A percentile compares a stretch with the other conserved stretches of the same genome.
Evolutionary conservation across 192 early-diverging fungal genomes (phyloP).

Genomic region (Gonapodya prolifera): DNA sequence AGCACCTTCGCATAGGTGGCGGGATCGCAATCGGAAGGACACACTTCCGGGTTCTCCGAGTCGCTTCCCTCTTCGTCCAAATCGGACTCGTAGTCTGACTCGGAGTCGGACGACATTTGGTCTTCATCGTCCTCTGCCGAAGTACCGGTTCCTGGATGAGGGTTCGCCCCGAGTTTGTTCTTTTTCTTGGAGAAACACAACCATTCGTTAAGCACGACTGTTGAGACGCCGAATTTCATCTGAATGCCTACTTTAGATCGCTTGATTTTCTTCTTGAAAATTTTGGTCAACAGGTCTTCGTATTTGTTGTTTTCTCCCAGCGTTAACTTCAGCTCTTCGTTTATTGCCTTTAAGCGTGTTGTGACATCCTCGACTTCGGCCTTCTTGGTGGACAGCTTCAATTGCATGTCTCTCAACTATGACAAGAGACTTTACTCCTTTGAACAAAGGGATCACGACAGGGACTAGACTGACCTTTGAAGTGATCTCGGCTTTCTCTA

Average conservation of each 20-base stretch:
- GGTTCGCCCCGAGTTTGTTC: conserved; percentile 2
- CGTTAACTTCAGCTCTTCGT: conserved; percentile 28
- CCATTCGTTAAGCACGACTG: not conserved
- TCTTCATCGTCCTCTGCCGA: conserved; percentile 34
- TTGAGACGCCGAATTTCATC: not conserved
- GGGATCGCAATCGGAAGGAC: conserved; percentile 39
- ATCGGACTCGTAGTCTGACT: conserved; percentile 10
- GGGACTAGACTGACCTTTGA: conserved; percentile 19
- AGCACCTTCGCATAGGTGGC: conserved; percentile 20
- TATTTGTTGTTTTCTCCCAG: conserved; percentile 47
- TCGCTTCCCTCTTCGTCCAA: conserved; percentile 19
- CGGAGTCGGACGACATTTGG: conserved; percentile 22
- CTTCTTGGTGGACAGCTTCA: conserved; percentile 43
- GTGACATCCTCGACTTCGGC: conserved; percentile 40
- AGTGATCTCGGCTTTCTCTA: conserved; percentile 41
- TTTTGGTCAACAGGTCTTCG: conserved; percentile 42
- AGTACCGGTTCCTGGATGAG: conserved; percentile 19
- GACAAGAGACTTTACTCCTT: not conserved
- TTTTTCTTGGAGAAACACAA: conserved; percentile 11
- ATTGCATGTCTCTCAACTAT: conserved; percentile 48
- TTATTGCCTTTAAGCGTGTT: conserved; percentile 31
- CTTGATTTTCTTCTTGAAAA: conserved; percentile 50
- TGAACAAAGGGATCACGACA: conserved; percentile 3
- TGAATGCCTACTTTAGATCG: conserved; percentile 27
- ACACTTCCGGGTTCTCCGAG: conserved; percentile 25